Evolutionary conservation across 805 yeast genomes (phyloP).

Genomic region (Suhomyces faveliae): DNA sequence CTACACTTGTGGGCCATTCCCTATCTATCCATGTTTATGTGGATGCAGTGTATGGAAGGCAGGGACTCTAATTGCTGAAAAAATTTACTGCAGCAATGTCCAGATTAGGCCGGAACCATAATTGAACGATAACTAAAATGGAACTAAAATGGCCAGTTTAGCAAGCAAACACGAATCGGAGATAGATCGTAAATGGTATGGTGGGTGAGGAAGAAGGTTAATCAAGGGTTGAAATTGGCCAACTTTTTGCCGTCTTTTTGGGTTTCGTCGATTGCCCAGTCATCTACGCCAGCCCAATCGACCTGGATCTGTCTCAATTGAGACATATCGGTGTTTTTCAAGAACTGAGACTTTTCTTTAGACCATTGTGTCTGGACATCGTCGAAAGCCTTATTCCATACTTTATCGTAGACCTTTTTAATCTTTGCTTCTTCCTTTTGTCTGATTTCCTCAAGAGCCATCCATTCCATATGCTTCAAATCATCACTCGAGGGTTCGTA

Average conservation of each 20-base stretch:
- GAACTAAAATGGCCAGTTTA: neutral
- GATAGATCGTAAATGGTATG: neutral
- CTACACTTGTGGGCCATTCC: too few relatives aligned
- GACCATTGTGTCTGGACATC: conserved; percentile 74
- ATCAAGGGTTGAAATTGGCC: conserved; percentile 42
- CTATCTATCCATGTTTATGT: neutral
- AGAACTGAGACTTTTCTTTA: conserved; percentile 63
- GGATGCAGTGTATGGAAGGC: neutral
- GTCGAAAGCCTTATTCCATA: conserved; percentile 77
- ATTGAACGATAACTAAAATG: neutral
- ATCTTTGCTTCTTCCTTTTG: conserved; percentile 60
- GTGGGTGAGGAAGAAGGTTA: neutral
- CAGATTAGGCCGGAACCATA: neutral
- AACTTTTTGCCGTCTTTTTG: conserved; percentile 30
- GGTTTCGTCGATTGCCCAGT: conserved; percentile 30
- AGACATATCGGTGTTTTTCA: conserved; percentile 73
- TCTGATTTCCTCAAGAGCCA: conserved; percentile 76
- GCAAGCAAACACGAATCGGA: neutral
- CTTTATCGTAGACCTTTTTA: conserved; percentile 62
- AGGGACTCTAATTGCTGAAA: neutral
- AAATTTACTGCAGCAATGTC: neutral
- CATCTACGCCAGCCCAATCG: conserved; percentile 70
- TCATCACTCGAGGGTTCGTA: conserved; percentile 96
- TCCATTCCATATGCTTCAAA: conserved; percentile 81
- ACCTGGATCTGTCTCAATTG: conserved; percentile 50